phyloP scores from a whole-genome alignment of 495 filamentous ascomycete genomes.

The Annulohypoxylon nitens region DNA sequence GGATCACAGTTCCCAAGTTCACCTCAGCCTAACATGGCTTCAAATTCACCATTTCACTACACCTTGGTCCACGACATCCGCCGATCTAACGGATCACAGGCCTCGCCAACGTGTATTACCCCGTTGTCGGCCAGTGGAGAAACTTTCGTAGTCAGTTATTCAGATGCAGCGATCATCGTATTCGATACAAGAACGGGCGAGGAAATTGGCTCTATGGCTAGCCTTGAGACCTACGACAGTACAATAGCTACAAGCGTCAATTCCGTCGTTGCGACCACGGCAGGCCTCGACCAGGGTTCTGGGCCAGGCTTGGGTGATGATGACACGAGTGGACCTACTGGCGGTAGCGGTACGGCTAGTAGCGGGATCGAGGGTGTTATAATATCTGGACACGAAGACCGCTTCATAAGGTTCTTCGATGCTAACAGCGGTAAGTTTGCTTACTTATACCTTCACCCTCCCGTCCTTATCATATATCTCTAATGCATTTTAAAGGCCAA shows the following conservation, averaged over 20 bases:
- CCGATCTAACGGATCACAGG: constrained; percentile 70
- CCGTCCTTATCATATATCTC: constrained; percentile 23
- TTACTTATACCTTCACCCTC: background rate
- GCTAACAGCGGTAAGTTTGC: constrained; percentile 91
- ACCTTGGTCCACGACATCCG: constrained; percentile 86
- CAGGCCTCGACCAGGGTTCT: constrained; percentile 77
- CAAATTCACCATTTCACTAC: constrained; percentile 68
- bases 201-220: constrained; percentile 91
- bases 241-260: constrained; percentile 88
- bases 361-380: constrained; percentile 90
- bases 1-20: constrained; percentile 90
- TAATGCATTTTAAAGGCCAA: constrained; percentile 78
- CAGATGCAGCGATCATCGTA: constrained; percentile 88
- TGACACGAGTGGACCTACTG: constrained; percentile 76
- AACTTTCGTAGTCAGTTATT: constrained; percentile 91
- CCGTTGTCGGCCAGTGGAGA: constrained; percentile 88
- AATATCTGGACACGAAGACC: constrained; percentile 95
- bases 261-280: constrained; percentile 87
- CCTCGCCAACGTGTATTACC: constrained; percentile 91
- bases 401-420: constrained; percentile 96
- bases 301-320: constrained; percentile 70
- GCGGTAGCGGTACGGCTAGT: constrained; percentile 69
- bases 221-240: constrained; percentile 90
- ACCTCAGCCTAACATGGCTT: constrained; percentile 87
- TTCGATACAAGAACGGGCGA: constrained; percentile 94